Conservation (phyloP, 2,329 filamentous ascomycete genomes). For the Chaetomium strumarium region DNA sequence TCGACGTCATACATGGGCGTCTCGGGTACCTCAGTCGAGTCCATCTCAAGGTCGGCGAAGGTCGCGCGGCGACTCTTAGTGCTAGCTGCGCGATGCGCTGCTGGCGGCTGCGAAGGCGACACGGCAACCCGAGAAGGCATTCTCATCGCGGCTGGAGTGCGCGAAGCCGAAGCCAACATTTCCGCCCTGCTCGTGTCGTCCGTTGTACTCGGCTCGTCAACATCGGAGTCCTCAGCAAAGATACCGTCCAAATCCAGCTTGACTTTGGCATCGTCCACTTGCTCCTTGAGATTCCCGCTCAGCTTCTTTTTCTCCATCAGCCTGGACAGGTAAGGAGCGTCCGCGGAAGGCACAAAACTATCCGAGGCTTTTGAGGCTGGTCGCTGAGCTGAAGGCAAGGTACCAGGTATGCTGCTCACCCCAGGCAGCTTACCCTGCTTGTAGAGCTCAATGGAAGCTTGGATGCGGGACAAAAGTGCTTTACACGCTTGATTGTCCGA, state of each 20-base stretch:
- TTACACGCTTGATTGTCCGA: constrained; percentile 47
- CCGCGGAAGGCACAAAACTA: constrained; percentile 48
- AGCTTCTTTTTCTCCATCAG: constrained; percentile 59
- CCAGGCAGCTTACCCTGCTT: constrained; percentile 46
- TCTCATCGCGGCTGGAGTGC: constrained; percentile 45
- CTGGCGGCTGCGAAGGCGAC: constrained; percentile 40
- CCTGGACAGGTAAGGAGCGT: constrained; percentile 62
- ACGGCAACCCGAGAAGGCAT: constrained; percentile 54
- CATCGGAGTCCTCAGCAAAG: constrained; percentile 47
- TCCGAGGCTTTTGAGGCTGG: constrained; percentile 9
- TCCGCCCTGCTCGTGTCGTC: constrained; percentile 20
- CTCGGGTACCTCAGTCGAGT: constrained; percentile 26
- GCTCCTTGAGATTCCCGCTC: constrained; percentile 51
- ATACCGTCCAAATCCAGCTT: constrained; percentile 44
- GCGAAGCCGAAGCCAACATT: constrained; percentile 24
- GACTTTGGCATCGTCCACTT: constrained; percentile 55
- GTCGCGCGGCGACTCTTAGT: constrained; percentile 48
- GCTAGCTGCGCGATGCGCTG: constrained; percentile 46
- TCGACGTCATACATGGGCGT: constrained; percentile 44
- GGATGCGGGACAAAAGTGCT: constrained; percentile 47
- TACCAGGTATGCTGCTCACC: constrained; percentile 40
- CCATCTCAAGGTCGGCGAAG: constrained; percentile 36
- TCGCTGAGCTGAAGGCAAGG: constrained; percentile 18
- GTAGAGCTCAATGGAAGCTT: constrained; percentile 48
- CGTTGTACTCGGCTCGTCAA: constrained; percentile 31